Conservation (phyloP, 306 rosid genomes). For the Dalbergia oliveri region DNA sequence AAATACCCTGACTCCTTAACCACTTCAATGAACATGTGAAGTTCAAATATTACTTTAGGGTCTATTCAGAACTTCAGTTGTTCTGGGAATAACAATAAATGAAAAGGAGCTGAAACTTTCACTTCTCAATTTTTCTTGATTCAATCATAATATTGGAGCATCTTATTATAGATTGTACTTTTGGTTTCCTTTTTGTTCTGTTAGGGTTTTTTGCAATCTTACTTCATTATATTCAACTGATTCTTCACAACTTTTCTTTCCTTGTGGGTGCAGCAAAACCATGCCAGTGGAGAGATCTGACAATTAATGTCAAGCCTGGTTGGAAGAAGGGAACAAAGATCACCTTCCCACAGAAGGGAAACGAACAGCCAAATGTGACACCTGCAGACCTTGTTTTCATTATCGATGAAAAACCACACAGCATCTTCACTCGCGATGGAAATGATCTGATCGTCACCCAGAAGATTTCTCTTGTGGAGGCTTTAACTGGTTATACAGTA, state of each 20-base stretch:
- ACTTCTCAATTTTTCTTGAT: background rate
- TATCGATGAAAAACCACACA: slow-evolving; percentile 63
- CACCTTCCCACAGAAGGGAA: slow-evolving; percentile 72
- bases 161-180: background rate
- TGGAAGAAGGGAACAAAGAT: slow-evolving; percentile 80
- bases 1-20: background rate
- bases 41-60: background rate
- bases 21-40: background rate
- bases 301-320: slow-evolving; percentile 61
- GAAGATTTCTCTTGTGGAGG: slow-evolving; percentile 59
- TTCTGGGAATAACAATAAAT: background rate
- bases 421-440: slow-evolving; percentile 58
- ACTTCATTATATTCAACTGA: background rate
- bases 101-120: background rate
- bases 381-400: slow-evolving; percentile 67
- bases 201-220: background rate
- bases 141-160: background rate
- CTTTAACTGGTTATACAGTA: slow-evolving; percentile 58
- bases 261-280: slow-evolving; percentile 45
- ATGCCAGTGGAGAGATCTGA: slow-evolving; percentile 55
- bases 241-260: background rate
- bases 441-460: slow-evolving; percentile 54
- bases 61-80: background rate
- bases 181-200: background rate
- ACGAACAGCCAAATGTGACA: slow-evolving; percentile 58